Evolutionary conservation across 352 stramenopile species (phyloP), one percentile per base, ranked within the genome.

Genomic region (Phytophthora ohioensis): DNA sequence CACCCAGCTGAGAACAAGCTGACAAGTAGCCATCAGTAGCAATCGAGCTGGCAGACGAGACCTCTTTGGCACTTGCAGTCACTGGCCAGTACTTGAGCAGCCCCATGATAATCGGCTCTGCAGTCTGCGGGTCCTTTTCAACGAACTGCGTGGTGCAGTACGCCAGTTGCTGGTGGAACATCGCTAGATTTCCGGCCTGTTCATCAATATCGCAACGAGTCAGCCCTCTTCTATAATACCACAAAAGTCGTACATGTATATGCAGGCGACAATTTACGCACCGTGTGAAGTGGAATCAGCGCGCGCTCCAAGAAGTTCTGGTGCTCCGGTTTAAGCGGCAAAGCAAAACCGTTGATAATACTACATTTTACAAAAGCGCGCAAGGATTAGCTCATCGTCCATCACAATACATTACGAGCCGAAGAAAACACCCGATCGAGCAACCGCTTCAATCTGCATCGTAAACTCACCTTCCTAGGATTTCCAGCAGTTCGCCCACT

Each of bases 131-230:
- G 79, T 99, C 98, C 74, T 99, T 99, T 78, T 99, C 97, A 21
- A 99, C 97, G 64, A 99, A 99, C 80, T 99, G 97, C 57, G 98
- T 99, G 32, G 99, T 98, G 85, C 98, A 99, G 79, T 99, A 99
- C 4, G 96, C 98, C 7, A 99, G 79, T 73, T 99, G 97, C 70
- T 99, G 97, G 68, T 99, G 97, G 73, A 99, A 99, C 63, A 98
- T 91, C 45, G 88, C 85, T n/a, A 99, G 84, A 66, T 93, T 97
- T 54, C 71, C 72, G 36, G 71, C 96, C 95, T 66, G 88, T 48
- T 45, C 10, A 48, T 54, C 10, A 27, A 46, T 5, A 54, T 49
- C 31, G 46, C 45, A 63, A 30, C 43, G 13, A 32, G 53, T 68
- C 41, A 73, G 52, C 4, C 43, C 53, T 17, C 17, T 47, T 32